Base-by-base conservation (phyloP, 257 asterid genomes). In the Plantago major region DNA sequence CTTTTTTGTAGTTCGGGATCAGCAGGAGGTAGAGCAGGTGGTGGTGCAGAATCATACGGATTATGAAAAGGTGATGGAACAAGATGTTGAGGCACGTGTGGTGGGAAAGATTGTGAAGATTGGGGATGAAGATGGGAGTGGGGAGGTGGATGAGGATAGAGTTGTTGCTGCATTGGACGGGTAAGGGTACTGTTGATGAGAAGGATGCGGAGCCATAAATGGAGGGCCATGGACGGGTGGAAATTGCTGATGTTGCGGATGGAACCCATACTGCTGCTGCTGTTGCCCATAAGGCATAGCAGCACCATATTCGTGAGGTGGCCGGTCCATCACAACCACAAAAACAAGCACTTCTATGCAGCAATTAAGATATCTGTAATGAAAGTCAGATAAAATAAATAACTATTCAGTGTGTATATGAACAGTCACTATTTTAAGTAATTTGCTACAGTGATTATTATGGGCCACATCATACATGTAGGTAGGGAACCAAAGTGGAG, bases 1-100 rank as follows among this genome's bases (percentile, higher is more conserved):
- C 97, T 89, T 73, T 92, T 92, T 67, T 82, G 97, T 60, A 89
- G 91, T 67, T 92, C 99, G 13, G 90, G 85, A 58, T 92, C 99
- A 58, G 93, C 75, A 18, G 99, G 99, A 10, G 97, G 95, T 52
- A 95, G 95, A 60, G 95, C 73, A 46, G 89, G 90, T 38, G 94
- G 79, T 17, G 93, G 96, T 38, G 93, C 78, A 55, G 95, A 65
- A 62, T 88, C 95, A 72, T 86, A 86, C 11, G 79, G 84, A 19
- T 76, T 78, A 59, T 87, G 95, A 67, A 79, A 89, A 49, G 88
- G 83, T 14, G 97, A 68, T 45, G 97, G 84, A 60, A 64, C 80
- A 40, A 77, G 75, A 73, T 82, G 90, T 7, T 90, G 94, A 56
- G 98, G 90, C 66, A 86, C 44, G 12, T 88, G 98, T 2, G 90